Conservation (phyloP, 2,329 filamentous ascomycete genomes). For the Zymoseptoria crescenta region DNA sequence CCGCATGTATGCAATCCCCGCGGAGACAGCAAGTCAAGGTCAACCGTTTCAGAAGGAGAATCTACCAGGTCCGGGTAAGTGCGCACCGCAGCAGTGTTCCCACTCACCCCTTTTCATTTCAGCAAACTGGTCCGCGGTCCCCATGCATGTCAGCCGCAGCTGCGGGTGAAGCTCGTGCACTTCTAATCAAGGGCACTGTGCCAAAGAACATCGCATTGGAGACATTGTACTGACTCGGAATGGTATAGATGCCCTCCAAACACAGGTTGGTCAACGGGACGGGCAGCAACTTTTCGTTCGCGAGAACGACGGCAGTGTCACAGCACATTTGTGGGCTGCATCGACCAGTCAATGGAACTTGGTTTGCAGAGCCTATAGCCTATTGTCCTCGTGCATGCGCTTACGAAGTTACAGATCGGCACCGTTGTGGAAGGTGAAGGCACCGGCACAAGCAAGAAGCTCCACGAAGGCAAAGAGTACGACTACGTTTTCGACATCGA, state of each 20-base stretch:
- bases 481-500: constrained; percentile 97
- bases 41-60: constrained; percentile 77
- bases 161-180: background rate
- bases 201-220: background rate
- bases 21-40: constrained; percentile 58
- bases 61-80: constrained; percentile 61
- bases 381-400: background rate
- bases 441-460: constrained; percentile 61
- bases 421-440: constrained; percentile 85
- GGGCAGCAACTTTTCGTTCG: constrained; percentile 90
- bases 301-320: constrained; percentile 71
- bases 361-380: constrained; percentile 8
- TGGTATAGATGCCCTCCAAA: constrained; percentile 64
- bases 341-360: constrained; percentile 29
- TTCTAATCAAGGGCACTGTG: background rate
- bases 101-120: background rate
- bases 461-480: constrained; percentile 78
- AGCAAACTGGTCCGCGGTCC: background rate
- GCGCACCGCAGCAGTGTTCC: background rate
- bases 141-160: background rate
- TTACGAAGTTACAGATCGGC: constrained; percentile 55
- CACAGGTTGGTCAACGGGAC: constrained; percentile 84
- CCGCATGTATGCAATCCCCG: constrained; percentile 30
- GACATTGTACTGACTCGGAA: background rate
- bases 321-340: constrained; percentile 79